A percentile compares a stretch with the other conserved stretches of the same genome.
Conservation (phyloP, 2,329 filamentous ascomycete species). For the Immersiporthe knoxdaviesiana region DNA sequence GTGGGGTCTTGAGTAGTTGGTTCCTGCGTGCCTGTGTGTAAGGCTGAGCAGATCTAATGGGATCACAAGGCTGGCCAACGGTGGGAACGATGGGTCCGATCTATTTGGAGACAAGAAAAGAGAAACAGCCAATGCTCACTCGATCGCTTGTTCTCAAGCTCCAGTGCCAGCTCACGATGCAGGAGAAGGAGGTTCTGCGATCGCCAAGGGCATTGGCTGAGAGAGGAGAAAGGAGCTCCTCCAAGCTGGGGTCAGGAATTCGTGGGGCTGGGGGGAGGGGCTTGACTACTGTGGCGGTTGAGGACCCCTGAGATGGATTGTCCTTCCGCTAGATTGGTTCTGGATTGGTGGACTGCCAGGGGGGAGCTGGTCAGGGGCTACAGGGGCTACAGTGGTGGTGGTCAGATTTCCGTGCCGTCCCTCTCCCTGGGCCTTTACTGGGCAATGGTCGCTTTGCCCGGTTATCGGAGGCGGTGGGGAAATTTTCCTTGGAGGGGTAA, state of each 20-base stretch:
- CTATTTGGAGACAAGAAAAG: background rate
- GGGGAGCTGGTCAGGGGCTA: background rate
- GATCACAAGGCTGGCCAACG: background rate
- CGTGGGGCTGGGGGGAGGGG: slow-evolving; percentile 26
- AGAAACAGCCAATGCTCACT: slow-evolving; percentile 10
- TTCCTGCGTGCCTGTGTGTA: slow-evolving; percentile 1
- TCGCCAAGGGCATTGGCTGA: slow-evolving; percentile 17
- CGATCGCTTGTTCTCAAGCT: slow-evolving; percentile 9
- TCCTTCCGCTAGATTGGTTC: slow-evolving; percentile 7
- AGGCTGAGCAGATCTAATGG: slow-evolving; percentile 1
- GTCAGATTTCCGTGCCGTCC: background rate
- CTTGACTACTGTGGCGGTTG: background rate
- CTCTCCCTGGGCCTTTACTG: too few relatives aligned
- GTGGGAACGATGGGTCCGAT: slow-evolving; percentile 14
- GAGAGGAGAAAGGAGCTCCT: slow-evolving; percentile 10
- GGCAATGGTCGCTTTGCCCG: background rate
- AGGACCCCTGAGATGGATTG: slow-evolving; percentile 24
- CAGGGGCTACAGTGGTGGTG: background rate
- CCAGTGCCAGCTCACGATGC: slow-evolving; percentile 21
- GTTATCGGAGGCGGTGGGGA: slow-evolving; percentile 18
- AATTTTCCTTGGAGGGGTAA: slow-evolving; percentile 20
- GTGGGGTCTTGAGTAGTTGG: slow-evolving; percentile 2
- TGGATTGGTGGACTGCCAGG: background rate
- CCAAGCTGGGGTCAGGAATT: slow-evolving; percentile 26
- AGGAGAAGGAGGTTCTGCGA: slow-evolving; percentile 14